Evolutionary conservation across 371 early-diverging fungal genomes (phyloP).

Genomic region (Mortierella sp.): DNA sequence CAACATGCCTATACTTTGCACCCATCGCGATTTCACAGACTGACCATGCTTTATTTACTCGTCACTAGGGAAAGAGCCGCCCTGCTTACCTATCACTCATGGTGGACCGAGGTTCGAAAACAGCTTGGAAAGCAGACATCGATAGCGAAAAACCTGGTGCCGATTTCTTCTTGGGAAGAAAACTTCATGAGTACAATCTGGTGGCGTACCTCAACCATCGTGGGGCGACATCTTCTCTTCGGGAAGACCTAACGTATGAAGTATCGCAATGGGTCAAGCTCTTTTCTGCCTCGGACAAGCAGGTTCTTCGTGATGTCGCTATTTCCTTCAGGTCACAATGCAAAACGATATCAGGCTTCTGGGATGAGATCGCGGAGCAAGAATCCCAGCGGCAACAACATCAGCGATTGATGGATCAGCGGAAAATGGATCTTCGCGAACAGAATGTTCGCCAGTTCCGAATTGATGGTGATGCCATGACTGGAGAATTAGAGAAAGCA

Average conservation of each 20-base stretch:
- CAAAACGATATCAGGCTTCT: constrained; percentile 12
- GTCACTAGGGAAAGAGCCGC: no score
- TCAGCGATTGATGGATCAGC: no score
- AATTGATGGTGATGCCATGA: no score
- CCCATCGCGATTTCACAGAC: constrained; percentile 6
- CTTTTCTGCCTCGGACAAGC: constrained; percentile 16
- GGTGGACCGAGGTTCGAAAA: background rate
- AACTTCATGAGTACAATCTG: constrained; percentile 15
- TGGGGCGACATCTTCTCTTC: constrained; percentile 17
- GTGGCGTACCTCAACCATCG: constrained; percentile 12
- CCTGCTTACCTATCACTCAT: constrained; percentile 9
- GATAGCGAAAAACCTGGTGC: constrained; percentile 15
- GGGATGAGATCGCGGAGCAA: constrained; percentile 6
- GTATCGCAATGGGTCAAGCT: constrained; percentile 12
- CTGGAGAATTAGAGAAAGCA: no score
- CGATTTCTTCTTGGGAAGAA: constrained; percentile 17
- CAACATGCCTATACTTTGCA: constrained; percentile 15
- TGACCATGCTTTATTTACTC: constrained; percentile 16
- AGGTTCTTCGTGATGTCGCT: constrained; percentile 11
- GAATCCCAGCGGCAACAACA: no score
- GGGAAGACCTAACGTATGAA: constrained; percentile 1
- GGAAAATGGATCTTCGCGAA: no score
- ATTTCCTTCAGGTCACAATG: constrained; percentile 3
- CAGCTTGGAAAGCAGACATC: constrained; percentile 12
- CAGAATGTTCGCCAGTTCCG: no score